A percentile compares a stretch with the other conserved stretches of the same genome.
phyloP scores from a whole-genome alignment of 31 red algal genomes.

The Pterothamnion heteromorphum region DNA sequence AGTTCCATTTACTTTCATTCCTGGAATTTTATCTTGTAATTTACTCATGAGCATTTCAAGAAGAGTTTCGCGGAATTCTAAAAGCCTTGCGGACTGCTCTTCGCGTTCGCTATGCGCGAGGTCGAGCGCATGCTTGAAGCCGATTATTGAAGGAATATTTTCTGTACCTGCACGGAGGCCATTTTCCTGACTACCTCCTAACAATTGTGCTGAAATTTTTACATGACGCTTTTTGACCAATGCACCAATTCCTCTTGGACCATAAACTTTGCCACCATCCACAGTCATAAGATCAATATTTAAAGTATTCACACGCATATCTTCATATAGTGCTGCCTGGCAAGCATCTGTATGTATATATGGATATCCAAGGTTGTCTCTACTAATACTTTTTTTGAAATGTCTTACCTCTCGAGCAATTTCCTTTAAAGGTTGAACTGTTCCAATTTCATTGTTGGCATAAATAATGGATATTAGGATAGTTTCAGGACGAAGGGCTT shows the following conservation, averaged over 20 bases:
- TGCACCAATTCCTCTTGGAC: constrained; percentile 94
- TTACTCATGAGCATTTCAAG: too few species aligned
- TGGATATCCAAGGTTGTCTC: too few species aligned
- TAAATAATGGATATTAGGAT: constrained; percentile 82
- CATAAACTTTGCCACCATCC: constrained; percentile 95
- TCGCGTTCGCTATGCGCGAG: too few species aligned
- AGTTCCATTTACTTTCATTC: too few species aligned
- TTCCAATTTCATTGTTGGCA: constrained; percentile 98
- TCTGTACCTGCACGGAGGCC: constrained; percentile 86
- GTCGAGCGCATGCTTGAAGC: too few species aligned
- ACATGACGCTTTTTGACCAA: constrained; percentile 81
- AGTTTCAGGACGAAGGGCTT: constrained; percentile 71
- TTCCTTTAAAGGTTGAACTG: constrained; percentile 80
- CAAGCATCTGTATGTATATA: constrained; percentile 85
- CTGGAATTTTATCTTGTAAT: too few species aligned
- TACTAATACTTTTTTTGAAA: constrained; percentile 67
- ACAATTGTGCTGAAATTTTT: constrained; percentile 82
- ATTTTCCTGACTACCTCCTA: constrained; percentile 91
- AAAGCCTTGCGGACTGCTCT: too few species aligned
- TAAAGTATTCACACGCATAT: constrained; percentile 80
- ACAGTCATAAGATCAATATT: constrained; percentile 93
- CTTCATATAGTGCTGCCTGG: constrained; percentile 84
- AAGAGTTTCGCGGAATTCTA: too few species aligned
- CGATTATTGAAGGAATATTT: too few species aligned
- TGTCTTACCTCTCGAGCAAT: constrained; percentile 74